Evolutionary conservation across 2,329 filamentous ascomycete species (phyloP).

Genomic region (Verticillium nubilum): DNA sequence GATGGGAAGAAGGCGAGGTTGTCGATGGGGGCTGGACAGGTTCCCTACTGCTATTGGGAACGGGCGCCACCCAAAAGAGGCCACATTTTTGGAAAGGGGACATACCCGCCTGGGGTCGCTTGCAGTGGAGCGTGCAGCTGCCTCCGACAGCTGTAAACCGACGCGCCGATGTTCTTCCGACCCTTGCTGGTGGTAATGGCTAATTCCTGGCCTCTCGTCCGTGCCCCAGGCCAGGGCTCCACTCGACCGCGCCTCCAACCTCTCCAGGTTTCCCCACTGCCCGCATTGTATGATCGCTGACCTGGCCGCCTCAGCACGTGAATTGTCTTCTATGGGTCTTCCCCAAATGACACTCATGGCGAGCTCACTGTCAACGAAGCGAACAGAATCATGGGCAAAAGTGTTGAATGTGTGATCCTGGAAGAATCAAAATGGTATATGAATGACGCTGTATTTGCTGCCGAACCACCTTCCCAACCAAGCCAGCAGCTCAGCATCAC

Average conservation of each 20-base stretch:
- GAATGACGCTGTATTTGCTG: not conserved
- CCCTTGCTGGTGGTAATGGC: not conserved
- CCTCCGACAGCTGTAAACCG: not conserved
- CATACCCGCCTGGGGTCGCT: not conserved
- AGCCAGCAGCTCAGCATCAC: not conserved
- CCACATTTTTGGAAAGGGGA: conserved; percentile 3
- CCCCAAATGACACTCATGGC: too few relatives aligned
- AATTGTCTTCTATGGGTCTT: too few relatives aligned
- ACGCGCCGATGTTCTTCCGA: not conserved
- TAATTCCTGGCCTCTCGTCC: not conserved
- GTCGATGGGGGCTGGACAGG: not conserved
- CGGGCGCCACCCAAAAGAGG: conserved; percentile 2
- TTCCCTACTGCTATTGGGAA: not conserved
- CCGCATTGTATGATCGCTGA: not conserved
- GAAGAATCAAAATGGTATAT: conserved; percentile 3
- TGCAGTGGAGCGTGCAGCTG: not conserved
- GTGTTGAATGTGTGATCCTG: not conserved
- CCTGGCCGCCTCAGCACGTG: not conserved
- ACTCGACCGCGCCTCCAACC: not conserved
- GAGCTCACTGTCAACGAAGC: too few relatives aligned
- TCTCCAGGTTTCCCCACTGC: not conserved
- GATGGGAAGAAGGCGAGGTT: not conserved
- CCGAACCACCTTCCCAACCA: not conserved
- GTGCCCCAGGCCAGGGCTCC: not conserved
- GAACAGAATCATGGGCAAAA: too few relatives aligned